Base-by-base conservation (phyloP, 495 filamentous ascomycete genomes). In the Cercophora scortea region DNA sequence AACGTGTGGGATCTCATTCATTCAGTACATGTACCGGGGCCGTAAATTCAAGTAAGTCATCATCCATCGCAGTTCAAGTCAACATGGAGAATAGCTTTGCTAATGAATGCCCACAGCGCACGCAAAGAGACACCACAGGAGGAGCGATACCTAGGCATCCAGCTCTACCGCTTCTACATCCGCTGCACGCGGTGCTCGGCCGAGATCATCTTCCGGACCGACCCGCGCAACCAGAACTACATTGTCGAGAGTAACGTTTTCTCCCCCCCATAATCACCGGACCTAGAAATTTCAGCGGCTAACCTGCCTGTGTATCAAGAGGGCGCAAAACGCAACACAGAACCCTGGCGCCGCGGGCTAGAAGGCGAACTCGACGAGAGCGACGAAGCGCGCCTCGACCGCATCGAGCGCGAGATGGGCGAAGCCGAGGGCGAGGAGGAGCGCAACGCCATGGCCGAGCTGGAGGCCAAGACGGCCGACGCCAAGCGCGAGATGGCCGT, bases 401-500 rank as follows among this genome's bases (percentile, higher is more conserved):
- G 93, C 50, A 69, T 98, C 25, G 89, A 96, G 72, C 62, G 78
- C 48, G 90, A 95, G 72, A 64, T 67, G 59, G 63, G 56, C 32
- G 61, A 62, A 53, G 53, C 49, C 25, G 91, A 95, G 71, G 75
- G 94, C 57, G 85, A 69, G 33, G 76, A 80, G 58, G 78, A 84
- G 60, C 88, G 91, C 49, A 89, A 94, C 66, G 87, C 90, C 4
- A 98, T 98, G 67, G 81, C 78, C 35, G 84, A 93, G 71, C 72
- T 98, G 40, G 93, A 98, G 71, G 84, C 78, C 7, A 89, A 89
- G 15, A 95, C 90, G 51, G 70, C 84, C 32, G 94, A 99, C 67
- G 89, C 90, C n/a, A 95, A 93, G 75, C 75, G 86, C 50, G 94
- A 97, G 73, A 97, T 99, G 94, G 87, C 84, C 45, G 87, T 97